phyloP scores from a whole-genome alignment of 1,284 basidiomycete species.

The Sparassis latifolia region DNA sequence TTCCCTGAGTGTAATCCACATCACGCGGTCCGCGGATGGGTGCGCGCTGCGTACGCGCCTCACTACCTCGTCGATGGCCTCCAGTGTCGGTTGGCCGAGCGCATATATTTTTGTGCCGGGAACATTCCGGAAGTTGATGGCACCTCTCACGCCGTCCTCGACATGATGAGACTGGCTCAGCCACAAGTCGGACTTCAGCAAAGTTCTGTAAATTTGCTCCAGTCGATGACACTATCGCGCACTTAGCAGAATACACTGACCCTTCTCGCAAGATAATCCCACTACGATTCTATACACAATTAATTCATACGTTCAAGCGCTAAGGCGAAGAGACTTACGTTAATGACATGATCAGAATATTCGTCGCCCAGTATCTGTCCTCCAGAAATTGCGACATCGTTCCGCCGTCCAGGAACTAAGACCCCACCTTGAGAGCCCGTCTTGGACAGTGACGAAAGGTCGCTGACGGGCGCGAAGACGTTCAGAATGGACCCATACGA shows the following conservation, averaged over 20 bases:
- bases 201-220: constrained; percentile 42
- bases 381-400: constrained; percentile 74
- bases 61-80: constrained; percentile 85
- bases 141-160: constrained; percentile 76
- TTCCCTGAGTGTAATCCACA: constrained; percentile 92
- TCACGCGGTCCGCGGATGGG: constrained; percentile 56
- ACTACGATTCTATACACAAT: constrained; percentile 61
- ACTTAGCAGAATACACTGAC: constrained; percentile 33
- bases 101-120: constrained; percentile 84
- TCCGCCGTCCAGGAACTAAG: constrained; percentile 58
- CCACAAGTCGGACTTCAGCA: constrained; percentile 93
- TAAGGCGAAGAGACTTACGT: constrained; percentile 39
- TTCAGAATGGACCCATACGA: constrained; percentile 72
- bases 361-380: constrained; percentile 89
- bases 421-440: constrained; percentile 49
- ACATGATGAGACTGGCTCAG: constrained; percentile 60
- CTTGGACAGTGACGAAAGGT: constrained; percentile 75
- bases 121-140: constrained; percentile 91
- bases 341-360: constrained; percentile 89
- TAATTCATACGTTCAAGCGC: neutral
- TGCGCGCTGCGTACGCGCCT: constrained; percentile 58
- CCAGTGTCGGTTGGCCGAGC: constrained; percentile 87
- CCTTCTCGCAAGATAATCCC: constrained; percentile 89
- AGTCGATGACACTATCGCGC: no score
- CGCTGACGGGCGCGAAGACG: constrained; percentile 84